Conservation (phyloP, 768 basidiomycete genomes). For the Mycena venus region DNA sequence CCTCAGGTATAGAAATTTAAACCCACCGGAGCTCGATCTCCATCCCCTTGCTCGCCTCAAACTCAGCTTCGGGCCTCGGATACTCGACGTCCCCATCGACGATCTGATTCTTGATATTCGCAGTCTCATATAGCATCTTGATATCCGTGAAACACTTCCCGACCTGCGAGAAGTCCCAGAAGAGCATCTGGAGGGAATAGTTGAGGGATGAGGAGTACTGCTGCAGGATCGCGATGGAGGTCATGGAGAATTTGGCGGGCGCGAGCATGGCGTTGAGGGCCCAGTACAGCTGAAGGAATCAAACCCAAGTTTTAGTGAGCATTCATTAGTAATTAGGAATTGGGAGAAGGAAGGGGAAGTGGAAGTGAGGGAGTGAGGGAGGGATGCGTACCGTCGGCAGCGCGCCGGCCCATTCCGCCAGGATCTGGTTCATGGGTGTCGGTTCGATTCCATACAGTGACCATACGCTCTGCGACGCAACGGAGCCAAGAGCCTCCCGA, state of each 20-base stretch:
- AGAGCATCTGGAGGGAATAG: conserved; percentile 34
- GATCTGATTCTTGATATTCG: conserved; percentile 39
- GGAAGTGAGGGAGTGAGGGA: not conserved
- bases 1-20: not conserved
- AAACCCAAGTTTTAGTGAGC: not conserved
- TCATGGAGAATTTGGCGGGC: conserved; percentile 43
- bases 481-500: not conserved
- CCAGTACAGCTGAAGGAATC: conserved; percentile 38
- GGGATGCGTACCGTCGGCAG: conserved; percentile 19
- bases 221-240: conserved; percentile 46
- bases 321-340: too few relatives aligned
- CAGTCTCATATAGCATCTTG: conserved; percentile 36
- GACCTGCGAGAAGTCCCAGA: conserved; percentile 26
- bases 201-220: conserved; percentile 41
- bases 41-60: conserved; percentile 25
- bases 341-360: too few relatives aligned
- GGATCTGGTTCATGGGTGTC: not conserved
- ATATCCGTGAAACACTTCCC: conserved; percentile 34
- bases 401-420: not conserved
- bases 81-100: conserved; percentile 41
- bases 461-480: not conserved
- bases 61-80: conserved; percentile 33
- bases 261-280: conserved; percentile 40
- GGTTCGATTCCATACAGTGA: conserved; percentile 9
- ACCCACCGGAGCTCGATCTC: conserved; percentile 29